phyloP scores from a whole-genome alignment of 2,329 filamentous ascomycete genomes.

The Biscogniauxia sp. region DNA sequence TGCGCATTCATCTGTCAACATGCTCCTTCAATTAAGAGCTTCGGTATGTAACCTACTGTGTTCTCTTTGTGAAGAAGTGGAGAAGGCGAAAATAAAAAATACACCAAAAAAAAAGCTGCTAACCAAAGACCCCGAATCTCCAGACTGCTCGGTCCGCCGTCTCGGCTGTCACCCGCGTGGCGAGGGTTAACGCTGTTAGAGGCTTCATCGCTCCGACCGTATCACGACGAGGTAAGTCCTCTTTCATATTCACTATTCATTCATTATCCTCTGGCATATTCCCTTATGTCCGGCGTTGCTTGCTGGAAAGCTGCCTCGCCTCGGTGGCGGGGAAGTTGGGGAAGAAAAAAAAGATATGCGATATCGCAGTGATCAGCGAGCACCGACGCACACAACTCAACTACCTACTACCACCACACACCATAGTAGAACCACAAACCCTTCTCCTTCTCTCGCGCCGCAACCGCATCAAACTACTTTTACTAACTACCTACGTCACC shows the following conservation, averaged over 20 bases:
- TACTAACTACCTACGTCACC: conserved; percentile 12
- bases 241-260: conserved; percentile 28
- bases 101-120: not conserved
- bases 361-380: not conserved
- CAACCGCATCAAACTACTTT: not conserved
- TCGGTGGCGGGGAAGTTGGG: not conserved
- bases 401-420: not conserved
- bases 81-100: conserved; percentile 18
- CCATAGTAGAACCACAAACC: not conserved
- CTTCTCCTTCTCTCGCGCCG: not conserved
- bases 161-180: conserved; percentile 49
- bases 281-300: not conserved
- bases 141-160: conserved; percentile 51
- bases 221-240: conserved; percentile 57
- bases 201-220: conserved; percentile 60
- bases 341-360: not conserved
- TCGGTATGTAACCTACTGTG: conserved; percentile 45
- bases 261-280: not conserved
- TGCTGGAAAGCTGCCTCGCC: not conserved
- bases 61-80: conserved; percentile 3
- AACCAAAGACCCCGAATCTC: conserved; percentile 24
- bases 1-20: conserved; percentile 43
- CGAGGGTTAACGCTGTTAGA: conserved; percentile 48
- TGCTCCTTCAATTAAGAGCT: conserved; percentile 56
- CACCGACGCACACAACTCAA: not conserved